These are phyloP conservation scores for Colletotrichum incanum DNA, from an alignment of 2,329 filamentous ascomycete species.

Conservation along the genomic window DNA sequence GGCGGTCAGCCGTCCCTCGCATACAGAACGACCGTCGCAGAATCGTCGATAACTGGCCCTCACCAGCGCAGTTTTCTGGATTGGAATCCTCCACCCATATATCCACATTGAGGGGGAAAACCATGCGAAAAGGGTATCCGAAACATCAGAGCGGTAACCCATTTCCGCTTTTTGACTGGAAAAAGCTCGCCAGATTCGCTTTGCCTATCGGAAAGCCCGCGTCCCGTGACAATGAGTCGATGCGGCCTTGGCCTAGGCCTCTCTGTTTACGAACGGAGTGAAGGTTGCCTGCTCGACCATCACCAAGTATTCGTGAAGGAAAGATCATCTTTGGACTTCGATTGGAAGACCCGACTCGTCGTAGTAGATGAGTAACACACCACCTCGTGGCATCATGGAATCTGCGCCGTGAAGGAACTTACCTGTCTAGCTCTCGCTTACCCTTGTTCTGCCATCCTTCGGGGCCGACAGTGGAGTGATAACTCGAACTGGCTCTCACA, in stretches of 20 bases:
- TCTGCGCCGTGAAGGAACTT: conserved; percentile 21
- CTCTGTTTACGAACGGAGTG: conserved; percentile 17
- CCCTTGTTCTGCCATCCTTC: conserved; percentile 33
- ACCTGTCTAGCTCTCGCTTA: conserved; percentile 34
- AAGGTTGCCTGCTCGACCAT: conserved; percentile 34
- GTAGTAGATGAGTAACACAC: conserved; percentile 33
- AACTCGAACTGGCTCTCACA: conserved; percentile 9
- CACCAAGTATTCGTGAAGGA: conserved; percentile 6
- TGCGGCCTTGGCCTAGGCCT: conserved; percentile 28
- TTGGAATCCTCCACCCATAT: conserved; percentile 15
- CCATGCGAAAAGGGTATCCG: conserved; percentile 12
- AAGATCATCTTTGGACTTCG: conserved; percentile 21
- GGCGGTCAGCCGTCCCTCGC: conserved; percentile 32
- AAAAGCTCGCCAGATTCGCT: conserved; percentile 2
- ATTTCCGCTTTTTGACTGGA: not conserved
- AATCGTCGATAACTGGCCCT: conserved; percentile 34
- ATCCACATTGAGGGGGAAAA: conserved; percentile 2
- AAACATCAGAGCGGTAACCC: conserved; percentile 7
- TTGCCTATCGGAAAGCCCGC: conserved; percentile 20
- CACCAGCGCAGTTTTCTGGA: conserved; percentile 2
- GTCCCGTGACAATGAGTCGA: conserved; percentile 36
- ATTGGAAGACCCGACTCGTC: conserved; percentile 36
- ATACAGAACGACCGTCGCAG: conserved; percentile 24
- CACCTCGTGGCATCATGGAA: conserved; percentile 38
- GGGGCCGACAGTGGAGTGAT: conserved; percentile 20